phyloP scores from a whole-genome alignment of 1,139 yeast species.

The Diutina neorugosa region DNA sequence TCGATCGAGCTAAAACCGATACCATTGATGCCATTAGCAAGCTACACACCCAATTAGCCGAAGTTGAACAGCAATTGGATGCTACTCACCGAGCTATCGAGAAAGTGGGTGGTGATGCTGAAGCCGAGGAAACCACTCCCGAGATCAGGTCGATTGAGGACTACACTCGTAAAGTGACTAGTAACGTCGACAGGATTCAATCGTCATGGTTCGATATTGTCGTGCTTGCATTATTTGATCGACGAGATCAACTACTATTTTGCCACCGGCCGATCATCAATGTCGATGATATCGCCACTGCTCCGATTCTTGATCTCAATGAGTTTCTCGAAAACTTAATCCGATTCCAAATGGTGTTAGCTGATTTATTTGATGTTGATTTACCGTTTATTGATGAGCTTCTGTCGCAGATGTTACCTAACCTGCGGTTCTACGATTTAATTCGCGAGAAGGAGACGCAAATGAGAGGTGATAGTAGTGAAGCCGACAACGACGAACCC shows the following conservation, averaged over 20 bases:
- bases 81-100: not conserved
- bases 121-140: not conserved
- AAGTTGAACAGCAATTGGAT: not conserved
- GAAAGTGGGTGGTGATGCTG: not conserved
- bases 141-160: not conserved
- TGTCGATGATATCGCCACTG: not conserved
- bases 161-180: not conserved
- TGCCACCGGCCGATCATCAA: constrained; percentile 2
- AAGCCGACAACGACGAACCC: constrained; percentile 8
- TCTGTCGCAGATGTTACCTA: constrained; percentile 17
- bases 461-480: constrained; percentile 11
- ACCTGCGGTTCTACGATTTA: constrained; percentile 21
- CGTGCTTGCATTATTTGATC: not conserved
- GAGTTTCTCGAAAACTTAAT: constrained; percentile 30
- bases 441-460: constrained; percentile 24
- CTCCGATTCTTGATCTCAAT: constrained; percentile 12
- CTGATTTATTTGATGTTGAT: constrained; percentile 14
- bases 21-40: not conserved
- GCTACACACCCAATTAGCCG: not conserved
- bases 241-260: not conserved
- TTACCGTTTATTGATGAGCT: constrained; percentile 26
- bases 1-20: not conserved
- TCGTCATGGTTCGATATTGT: not conserved
- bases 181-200: not conserved
- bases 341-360: constrained; percentile 19